Evolutionary conservation across 352 stramenopile genomes (phyloP), one percentile per base, ranked within the genome.

Genomic region (Phytophthora vignae): DNA sequence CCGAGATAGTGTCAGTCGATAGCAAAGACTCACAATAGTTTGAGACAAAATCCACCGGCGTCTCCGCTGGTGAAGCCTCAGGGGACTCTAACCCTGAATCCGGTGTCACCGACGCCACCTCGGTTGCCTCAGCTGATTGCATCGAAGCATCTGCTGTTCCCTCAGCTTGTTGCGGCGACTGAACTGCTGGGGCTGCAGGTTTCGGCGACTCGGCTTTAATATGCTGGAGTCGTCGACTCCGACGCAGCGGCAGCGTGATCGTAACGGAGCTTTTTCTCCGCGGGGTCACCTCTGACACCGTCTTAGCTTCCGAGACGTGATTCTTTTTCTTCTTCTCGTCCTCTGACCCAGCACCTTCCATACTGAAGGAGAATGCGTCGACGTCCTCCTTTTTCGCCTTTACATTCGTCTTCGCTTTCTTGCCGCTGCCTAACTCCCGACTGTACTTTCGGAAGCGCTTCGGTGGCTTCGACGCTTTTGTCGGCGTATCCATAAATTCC

Each of bases 401-500:
- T 15, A 11, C 36, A 10, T 42, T 42, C 36, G 36, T 42, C 17
- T 52, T 14, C 3, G 49, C 21, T 12, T 21, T 55, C 22, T 25
- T 49, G 7, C 55, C 42, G 17, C n/a, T 55, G n/a, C 50, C 49
- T 14, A 48, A 58, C 38, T 66, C 64, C n/a, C 53, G 31, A 67
- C 59, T 70, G 54, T 55, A 56, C 60, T 69, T 73, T 1, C 81
- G 76, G 46, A 71, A 77, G 22, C 78, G 74, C 58, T 92, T 92
- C 6, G 81, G 57, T 25, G 81, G 79, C 38, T 73, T 70, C 6
- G 42, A 49, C 19, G 63, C 67, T 21, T 84, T 87, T 5, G 81
- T 83, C 1, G 81, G 71, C 6, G 82, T 88, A 63, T 85, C 81
- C 15, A 89, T 38, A 61, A 73, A 79, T 14, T 76, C 59, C 14